Evolutionary conservation across 2,329 filamentous ascomycete genomes (phyloP).

Genomic region (Neofusicoccum ribis): DNA sequence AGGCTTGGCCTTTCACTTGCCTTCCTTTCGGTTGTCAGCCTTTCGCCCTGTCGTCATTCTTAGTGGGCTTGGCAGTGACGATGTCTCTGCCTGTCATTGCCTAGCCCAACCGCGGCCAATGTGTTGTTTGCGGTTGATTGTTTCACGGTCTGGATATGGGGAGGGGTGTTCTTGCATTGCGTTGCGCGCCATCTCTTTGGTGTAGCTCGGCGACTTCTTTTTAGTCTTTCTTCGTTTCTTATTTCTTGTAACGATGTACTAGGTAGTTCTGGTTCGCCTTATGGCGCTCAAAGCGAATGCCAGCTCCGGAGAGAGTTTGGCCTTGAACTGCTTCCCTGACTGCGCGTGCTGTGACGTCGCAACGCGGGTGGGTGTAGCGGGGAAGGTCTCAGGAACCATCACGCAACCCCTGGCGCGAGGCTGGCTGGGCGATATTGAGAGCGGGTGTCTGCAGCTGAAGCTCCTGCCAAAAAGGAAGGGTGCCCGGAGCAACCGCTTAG

Average conservation of each 20-base stretch:
- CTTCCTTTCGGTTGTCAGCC: slow-evolving; percentile 7
- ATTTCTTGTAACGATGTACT: slow-evolving; percentile 17
- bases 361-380: no score
- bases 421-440: no score
- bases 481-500: no score
- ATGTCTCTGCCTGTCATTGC: no score
- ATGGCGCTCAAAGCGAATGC: not conserved
- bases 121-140: not conserved
- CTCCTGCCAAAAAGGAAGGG: no score
- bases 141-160: slow-evolving; percentile 11
- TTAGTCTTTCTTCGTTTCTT: not conserved
- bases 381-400: no score
- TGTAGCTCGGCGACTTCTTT: slow-evolving; percentile 1
- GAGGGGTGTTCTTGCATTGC: slow-evolving; percentile 10
- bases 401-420: no score
- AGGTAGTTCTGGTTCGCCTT: slow-evolving; percentile 1
- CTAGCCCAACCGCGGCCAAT: no score
- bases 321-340: not conserved
- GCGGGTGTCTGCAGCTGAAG: no score
- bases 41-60: not conserved
- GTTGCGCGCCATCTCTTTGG: not conserved
- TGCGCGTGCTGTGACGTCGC: not conserved
- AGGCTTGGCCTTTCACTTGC: slow-evolving; percentile 1
- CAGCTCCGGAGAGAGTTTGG: not conserved
- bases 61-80: not conserved